Conservation (phyloP, 495 filamentous ascomycete genomes). For the Annulohypoxylon nitens region DNA sequence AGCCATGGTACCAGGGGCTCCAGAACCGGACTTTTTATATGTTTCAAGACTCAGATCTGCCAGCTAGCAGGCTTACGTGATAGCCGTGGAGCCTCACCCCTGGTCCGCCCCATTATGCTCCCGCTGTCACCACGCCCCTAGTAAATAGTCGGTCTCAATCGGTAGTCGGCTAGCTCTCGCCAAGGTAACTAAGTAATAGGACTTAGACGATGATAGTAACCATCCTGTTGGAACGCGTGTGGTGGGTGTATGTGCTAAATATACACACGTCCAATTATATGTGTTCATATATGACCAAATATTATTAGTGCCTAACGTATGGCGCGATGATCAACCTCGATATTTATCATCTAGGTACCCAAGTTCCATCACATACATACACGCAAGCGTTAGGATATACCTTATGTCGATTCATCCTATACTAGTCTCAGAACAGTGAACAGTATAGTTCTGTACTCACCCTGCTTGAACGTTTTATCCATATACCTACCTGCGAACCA, state of each 20-base stretch:
- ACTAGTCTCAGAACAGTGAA: neutral
- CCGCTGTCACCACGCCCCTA: neutral
- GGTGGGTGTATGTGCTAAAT: neutral
- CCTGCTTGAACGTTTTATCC: neutral
- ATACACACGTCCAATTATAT: slow-evolving; percentile 3
- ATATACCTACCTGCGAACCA: neutral
- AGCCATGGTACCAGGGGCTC: neutral
- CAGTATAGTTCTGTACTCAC: neutral
- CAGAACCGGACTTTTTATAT: slow-evolving; percentile 1
- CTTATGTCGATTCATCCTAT: neutral
- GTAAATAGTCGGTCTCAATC: neutral
- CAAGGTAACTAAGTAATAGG: neutral
- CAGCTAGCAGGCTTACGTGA: neutral
- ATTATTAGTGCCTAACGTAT: slow-evolving; percentile 4
- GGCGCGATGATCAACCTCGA: slow-evolving; percentile 1
- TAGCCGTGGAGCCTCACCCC: slow-evolving; percentile 3
- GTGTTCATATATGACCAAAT: neutral
- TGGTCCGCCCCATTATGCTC: slow-evolving; percentile 2
- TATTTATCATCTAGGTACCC: neutral
- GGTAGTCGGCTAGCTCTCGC: neutral
- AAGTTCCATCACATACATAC: neutral
- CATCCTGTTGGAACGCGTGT: neutral
- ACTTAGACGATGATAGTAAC: neutral
- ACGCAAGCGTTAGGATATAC: neutral
- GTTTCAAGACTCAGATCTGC: slow-evolving; percentile 1